Percentiles rank a stretch among this genome's conserved stretches.
phyloP scores from a whole-genome alignment of 164 flowering plant species.

The Aristolochia californica region DNA sequence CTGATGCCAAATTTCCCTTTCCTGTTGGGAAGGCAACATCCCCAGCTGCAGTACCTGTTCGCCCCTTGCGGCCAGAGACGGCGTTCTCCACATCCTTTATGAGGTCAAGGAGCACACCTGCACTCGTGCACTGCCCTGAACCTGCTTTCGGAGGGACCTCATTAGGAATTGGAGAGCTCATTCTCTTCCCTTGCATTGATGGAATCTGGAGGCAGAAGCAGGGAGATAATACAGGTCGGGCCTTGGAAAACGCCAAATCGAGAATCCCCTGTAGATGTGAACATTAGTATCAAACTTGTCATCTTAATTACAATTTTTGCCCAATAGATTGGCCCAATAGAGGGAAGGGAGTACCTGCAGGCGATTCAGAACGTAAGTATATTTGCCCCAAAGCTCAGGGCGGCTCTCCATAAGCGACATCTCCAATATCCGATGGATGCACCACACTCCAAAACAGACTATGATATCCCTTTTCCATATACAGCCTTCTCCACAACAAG shows the following conservation, averaged over 20 bases:
- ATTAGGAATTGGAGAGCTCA: slow-evolving; percentile 38
- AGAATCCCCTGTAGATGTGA: slow-evolving; percentile 56
- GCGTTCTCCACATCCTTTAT: slow-evolving; percentile 88
- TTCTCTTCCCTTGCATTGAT: slow-evolving; percentile 25
- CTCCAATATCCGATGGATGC: slow-evolving; percentile 79
- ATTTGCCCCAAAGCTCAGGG: slow-evolving; percentile 98
- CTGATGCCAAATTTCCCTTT: slow-evolving; percentile 88
- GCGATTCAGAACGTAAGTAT: slow-evolving; percentile 90
- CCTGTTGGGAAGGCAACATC: slow-evolving; percentile 98
- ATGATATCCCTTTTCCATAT: slow-evolving; percentile 64
- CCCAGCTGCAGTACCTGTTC: slow-evolving; percentile 93
- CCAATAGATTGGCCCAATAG: too few species aligned
- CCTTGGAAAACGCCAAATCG: slow-evolving; percentile 72
- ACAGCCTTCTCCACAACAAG: slow-evolving; percentile 86
- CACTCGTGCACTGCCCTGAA: slow-evolving; percentile 64
- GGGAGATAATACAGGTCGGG: slow-evolving; percentile 48
- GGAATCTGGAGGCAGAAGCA: slow-evolving; percentile 84
- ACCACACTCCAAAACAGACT: slow-evolving; percentile 94
- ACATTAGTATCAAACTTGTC: neutral
- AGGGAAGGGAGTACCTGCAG: slow-evolving; percentile 62
- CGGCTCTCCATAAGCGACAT: slow-evolving; percentile 97
- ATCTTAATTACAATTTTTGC: neutral
- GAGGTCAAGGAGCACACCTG: slow-evolving; percentile 49
- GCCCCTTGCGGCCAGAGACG: slow-evolving; percentile 77
- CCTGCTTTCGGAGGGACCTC: slow-evolving; percentile 51